Evolutionary conservation across 495 filamentous ascomycete genomes (phyloP), one percentile per base, ranked within the genome.

Genomic region (Filosporella fistucella): DNA sequence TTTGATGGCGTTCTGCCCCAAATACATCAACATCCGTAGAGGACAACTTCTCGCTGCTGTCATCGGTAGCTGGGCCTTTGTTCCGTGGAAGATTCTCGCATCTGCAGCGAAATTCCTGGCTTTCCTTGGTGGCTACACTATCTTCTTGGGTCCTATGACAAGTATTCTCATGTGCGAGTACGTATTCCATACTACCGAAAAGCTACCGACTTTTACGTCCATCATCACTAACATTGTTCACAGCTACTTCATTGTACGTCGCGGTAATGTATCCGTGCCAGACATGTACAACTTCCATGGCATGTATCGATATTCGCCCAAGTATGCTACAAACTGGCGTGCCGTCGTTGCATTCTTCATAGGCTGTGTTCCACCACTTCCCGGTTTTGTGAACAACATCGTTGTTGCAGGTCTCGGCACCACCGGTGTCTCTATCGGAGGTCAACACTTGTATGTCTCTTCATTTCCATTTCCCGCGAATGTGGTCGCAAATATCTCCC

Each of bases 91-190:
- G 57, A 82, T 82, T 33, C 63, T 82, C 34, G 74, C 64, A 47
- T 76, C 71, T 9, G 79, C 79, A 16, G 59, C 60, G 11, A 76
- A 65, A 2, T 75, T 83, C 57, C 69, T 83, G 16, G 71, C 69
- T 33, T 84, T 84, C 60, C 72, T 84, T 64, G 70, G 73, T 16
- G 77, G 76, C 1, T 82, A 83, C 43, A 72, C 75, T 13, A 74
- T 86, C 28, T 86, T 88, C 64, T 68, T 87, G 8, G 82, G 75
- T 0, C 83, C 84, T 0, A 80, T 88, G 48, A 51, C 48, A 51
- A 45, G 40, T 17, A 51, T 51, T 39, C 48, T 51, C 40, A 51
- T 51, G 32, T 45, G 40, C 23, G 48, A 51, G 47, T 51, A 24
- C 14, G 47, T 51, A 14, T 40, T 30, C 39, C 29, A 34, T 22